phyloP scores from a whole-genome alignment of 2,329 filamentous ascomycete species.

The Metarhizium humberi region DNA sequence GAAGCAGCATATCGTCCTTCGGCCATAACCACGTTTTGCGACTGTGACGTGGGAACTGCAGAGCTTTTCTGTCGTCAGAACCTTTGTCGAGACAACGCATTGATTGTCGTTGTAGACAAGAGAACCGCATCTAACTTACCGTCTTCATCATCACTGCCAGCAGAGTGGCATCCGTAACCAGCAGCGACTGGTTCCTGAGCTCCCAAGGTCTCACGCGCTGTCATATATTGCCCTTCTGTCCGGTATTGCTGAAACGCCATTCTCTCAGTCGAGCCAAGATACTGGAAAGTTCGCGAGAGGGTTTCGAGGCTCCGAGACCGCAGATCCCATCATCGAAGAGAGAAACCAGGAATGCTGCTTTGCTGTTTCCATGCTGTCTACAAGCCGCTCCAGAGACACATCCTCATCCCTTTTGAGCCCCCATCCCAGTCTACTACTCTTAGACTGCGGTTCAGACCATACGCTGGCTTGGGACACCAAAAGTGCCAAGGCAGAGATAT shows the following conservation, averaged over 20 bases:
- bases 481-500: slow-evolving; percentile 31
- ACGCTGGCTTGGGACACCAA: slow-evolving; percentile 3
- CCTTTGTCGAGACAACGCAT: neutral
- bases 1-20: neutral
- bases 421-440: slow-evolving; percentile 47
- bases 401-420: slow-evolving; percentile 43
- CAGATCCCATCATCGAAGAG: slow-evolving; percentile 28
- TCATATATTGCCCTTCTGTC: neutral
- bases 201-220: neutral
- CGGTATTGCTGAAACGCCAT: neutral
- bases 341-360: slow-evolving; percentile 23
- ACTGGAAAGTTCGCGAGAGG: neutral
- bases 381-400: slow-evolving; percentile 33
- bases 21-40: neutral
- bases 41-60: neutral
- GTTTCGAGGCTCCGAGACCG: neutral
- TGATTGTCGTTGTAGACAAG: neutral
- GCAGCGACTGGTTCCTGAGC: neutral
- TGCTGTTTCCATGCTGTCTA: slow-evolving; percentile 43
- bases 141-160: neutral
- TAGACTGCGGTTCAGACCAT: slow-evolving; percentile 40
- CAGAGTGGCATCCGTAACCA: neutral
- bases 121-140: neutral
- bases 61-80: neutral
- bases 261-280: neutral